These are phyloP conservation scores for Canavalia ensiformis DNA, from an alignment of 306 rosid genomes.

Conservation along the genomic window DNA sequence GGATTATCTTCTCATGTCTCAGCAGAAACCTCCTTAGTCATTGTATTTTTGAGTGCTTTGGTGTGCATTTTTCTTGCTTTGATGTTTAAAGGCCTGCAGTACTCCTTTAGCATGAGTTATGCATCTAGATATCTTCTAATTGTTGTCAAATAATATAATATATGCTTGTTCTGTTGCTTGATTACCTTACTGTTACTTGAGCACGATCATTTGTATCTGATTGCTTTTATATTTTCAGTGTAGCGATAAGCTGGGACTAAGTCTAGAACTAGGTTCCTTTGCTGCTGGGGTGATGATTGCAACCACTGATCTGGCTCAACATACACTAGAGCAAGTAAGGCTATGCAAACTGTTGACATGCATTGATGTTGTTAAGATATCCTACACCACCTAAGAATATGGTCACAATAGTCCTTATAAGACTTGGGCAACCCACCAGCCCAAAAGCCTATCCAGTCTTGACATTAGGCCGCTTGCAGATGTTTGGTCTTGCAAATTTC, in stretches of 20 bases:
- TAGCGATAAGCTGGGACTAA: slow-evolving; percentile 96
- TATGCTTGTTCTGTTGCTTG: slow-evolving; percentile 43
- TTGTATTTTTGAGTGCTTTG: slow-evolving; percentile 13
- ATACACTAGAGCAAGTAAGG: slow-evolving; percentile 94
- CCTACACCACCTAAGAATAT: background rate
- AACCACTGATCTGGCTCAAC: slow-evolving; percentile 96
- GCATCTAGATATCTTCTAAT: slow-evolving; percentile 1
- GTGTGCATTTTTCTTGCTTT: slow-evolving; percentile 8
- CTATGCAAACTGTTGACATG: slow-evolving; percentile 5
- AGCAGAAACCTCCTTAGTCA: slow-evolving; percentile 6
- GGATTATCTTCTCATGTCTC: slow-evolving; percentile 14
- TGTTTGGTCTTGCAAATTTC: background rate
- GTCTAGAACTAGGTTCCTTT: slow-evolving; percentile 96
- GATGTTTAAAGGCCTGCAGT: background rate
- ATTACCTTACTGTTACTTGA: slow-evolving; percentile 26
- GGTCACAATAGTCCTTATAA: background rate
- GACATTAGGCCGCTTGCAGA: background rate
- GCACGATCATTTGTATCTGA: slow-evolving; percentile 35
- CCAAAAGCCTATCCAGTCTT: background rate
- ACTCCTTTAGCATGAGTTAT: slow-evolving; percentile 38
- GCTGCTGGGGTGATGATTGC: slow-evolving; percentile 99
- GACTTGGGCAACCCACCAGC: background rate
- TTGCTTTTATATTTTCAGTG: slow-evolving; percentile 71
- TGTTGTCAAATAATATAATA: slow-evolving; percentile 22
- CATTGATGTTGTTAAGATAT: slow-evolving; percentile 21